Evolutionary conservation across 2,329 filamentous ascomycete genomes (phyloP).

Genomic region (Cladosporium sp.): DNA sequence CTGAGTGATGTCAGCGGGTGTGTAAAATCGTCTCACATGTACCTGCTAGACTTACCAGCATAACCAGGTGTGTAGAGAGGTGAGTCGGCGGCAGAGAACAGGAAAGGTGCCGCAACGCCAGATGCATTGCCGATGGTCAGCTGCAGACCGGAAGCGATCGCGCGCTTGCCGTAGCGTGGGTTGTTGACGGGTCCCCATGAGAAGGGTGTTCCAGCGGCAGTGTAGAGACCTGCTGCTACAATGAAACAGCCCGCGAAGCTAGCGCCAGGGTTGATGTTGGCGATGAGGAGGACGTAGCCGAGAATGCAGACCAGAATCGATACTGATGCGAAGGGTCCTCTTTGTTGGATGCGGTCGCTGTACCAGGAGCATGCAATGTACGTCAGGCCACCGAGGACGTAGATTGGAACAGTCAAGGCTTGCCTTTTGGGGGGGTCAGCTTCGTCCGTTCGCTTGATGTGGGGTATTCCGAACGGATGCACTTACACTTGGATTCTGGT

Average conservation of each 20-base stretch:
- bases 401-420: slow-evolving; percentile 69
- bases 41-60: slow-evolving; percentile 57
- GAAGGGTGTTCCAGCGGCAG: slow-evolving; percentile 4
- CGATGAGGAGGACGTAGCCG: slow-evolving; percentile 56
- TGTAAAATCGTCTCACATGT: neutral
- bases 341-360: slow-evolving; percentile 63
- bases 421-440: neutral
- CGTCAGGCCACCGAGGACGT: slow-evolving; percentile 64
- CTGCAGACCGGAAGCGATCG: slow-evolving; percentile 67
- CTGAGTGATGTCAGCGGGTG: slow-evolving; percentile 57
- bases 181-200: slow-evolving; percentile 54
- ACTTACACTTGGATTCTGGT: slow-evolving; percentile 64
- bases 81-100: slow-evolving; percentile 50
- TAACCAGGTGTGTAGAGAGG: slow-evolving; percentile 66
- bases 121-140: slow-evolving; percentile 66
- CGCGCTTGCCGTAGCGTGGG: slow-evolving; percentile 72
- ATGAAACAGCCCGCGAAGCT: slow-evolving; percentile 55
- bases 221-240: slow-evolving; percentile 7
- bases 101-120: slow-evolving; percentile 70
- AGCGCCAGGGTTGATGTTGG: slow-evolving; percentile 55
- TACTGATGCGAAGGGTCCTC: slow-evolving; percentile 60
- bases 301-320: slow-evolving; percentile 54
- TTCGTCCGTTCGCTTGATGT: neutral
- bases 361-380: slow-evolving; percentile 64
- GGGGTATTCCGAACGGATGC: too few relatives aligned